A percentile compares a stretch with the other conserved stretches of the same genome.
phyloP scores from a whole-genome alignment of 805 yeast genomes.

The Kazachstania kunashirensis region DNA sequence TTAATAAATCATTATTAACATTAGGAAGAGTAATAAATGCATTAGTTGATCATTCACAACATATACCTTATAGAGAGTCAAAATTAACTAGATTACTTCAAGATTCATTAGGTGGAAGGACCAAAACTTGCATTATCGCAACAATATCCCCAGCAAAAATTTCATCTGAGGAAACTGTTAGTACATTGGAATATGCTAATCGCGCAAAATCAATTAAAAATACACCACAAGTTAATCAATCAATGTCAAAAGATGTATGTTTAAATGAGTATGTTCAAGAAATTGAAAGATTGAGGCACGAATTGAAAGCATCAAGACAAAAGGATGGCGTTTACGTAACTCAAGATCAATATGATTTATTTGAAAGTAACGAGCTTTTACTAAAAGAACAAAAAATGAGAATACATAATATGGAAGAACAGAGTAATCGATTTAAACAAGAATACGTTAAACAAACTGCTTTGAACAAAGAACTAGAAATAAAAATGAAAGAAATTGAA shows the following conservation, averaged over 20 bases:
- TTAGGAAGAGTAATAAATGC: constrained; percentile 81
- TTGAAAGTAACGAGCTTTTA: constrained; percentile 40
- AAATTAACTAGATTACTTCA: constrained; percentile 70
- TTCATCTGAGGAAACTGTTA: constrained; percentile 64
- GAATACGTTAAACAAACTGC: constrained; percentile 32
- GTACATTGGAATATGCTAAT: constrained; percentile 76
- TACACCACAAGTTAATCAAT: constrained; percentile 52
- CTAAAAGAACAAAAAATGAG: constrained; percentile 43
- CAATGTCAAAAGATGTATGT: constrained; percentile 48
- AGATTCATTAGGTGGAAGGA: constrained; percentile 76
- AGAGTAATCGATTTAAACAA: constrained; percentile 33
- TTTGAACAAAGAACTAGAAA: constrained; percentile 18
- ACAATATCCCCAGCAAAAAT: constrained; percentile 71
- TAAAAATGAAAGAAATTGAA: constrained; percentile 13
- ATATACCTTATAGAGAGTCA: constrained; percentile 79
- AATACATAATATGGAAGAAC: constrained; percentile 40
- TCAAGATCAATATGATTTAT: constrained; percentile 30
- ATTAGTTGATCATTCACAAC: constrained; percentile 50
- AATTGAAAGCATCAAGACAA: constrained; percentile 50
- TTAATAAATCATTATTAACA: constrained; percentile 75
- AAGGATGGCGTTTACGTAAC: constrained; percentile 62
- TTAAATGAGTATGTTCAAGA: constrained; percentile 45
- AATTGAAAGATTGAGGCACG: constrained; percentile 47
- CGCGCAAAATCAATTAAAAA: constrained; percentile 70
- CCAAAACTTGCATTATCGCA: constrained; percentile 75